Evolutionary conservation across 139 green algal genomes (phyloP), one percentile per base, ranked within the genome.

Genomic region (Tetradesmus lagerheimii): DNA sequence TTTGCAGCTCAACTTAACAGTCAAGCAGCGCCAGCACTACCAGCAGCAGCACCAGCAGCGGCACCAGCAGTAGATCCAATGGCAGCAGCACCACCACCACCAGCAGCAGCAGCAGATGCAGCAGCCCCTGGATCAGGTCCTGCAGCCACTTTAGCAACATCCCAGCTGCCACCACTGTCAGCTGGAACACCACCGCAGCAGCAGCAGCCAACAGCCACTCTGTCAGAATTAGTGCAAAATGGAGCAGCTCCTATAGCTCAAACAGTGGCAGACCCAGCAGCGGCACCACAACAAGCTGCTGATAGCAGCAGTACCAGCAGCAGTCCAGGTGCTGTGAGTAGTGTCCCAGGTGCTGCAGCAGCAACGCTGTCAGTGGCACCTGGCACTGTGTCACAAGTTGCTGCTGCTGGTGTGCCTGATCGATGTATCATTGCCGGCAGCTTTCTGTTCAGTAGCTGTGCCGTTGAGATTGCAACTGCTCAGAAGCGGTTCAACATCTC

Each of bases 401-500:
- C 62, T 27, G 64, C 83, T 12, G 43, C 62, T 39, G 83, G 83
- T 43, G 83, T 88, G 35, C 83, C 83, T n/a, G 83, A 88, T 50
- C 64, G 83, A 18, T 88, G 83, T 39, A 88, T 88, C 38, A 80
- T 88, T 31, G 62, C 38, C 5, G 83, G 83, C 38, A 64, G 43
- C 34, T 50, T 39, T 6, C 38, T 88, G 23, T 80, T 88, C 38
- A 66, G 64, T 64, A 88, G 64, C 83, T 88, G 83, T 41, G 37
- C 83, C 3, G 11, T 45, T 35, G 83, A 80, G 39, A 64, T 88
- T 80, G 37, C 64, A 27, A 39, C 27, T 20, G 83, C 38, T 1
- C 83, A 80, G 83, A 41, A 62, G 34, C 83, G 34, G 64, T 88
- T 88, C 38, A 88, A 88, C 64, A 67, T 87, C 31, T 74, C 81